These are phyloP conservation scores for Platanthera zijinensis DNA, from an alignment of 106 monocot species.

Conservation along the genomic window DNA sequence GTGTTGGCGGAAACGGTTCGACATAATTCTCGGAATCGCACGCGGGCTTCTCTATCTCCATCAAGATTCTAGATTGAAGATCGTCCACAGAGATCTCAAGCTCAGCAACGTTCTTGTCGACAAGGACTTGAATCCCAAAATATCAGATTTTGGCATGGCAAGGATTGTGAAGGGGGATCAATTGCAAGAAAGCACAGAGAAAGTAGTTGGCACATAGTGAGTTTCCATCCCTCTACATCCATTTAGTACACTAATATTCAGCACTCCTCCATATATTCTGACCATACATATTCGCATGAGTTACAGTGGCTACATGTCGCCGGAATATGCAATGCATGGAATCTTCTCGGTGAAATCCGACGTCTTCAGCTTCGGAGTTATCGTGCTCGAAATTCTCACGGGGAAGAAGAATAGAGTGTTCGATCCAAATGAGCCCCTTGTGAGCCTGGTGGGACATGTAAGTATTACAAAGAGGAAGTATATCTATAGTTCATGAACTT, in stretches of 20 bases:
- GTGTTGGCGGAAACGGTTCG: conserved; percentile 23
- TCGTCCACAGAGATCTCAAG: conserved; percentile 27
- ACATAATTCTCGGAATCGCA: conserved; percentile 33
- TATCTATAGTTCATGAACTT: background rate
- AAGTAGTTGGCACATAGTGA: conserved; percentile 38
- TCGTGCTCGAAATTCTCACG: conserved; percentile 25
- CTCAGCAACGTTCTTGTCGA: conserved; percentile 31
- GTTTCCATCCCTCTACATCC: background rate
- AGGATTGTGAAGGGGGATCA: conserved; percentile 25
- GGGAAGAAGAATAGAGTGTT: conserved; percentile 18
- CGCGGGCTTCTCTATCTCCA: conserved; percentile 36
- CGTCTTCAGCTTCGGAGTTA: conserved; percentile 29
- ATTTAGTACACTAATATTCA: background rate
- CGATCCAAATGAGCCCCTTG: background rate
- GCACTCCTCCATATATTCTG: background rate
- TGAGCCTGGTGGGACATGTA: conserved; percentile 22
- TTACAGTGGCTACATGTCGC: conserved; percentile 26
- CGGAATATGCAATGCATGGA: conserved; percentile 29
- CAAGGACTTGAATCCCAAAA: conserved; percentile 31
- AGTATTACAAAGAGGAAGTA: background rate
- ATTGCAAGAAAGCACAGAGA: conserved; percentile 11
- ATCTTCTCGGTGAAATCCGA: conserved; percentile 27
- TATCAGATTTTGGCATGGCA: conserved; percentile 35
- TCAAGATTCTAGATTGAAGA: conserved; percentile 25
- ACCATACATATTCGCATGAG: background rate